Conservation (phyloP, 768 basidiomycete genomes). For the Tubosaeta sp. region DNA sequence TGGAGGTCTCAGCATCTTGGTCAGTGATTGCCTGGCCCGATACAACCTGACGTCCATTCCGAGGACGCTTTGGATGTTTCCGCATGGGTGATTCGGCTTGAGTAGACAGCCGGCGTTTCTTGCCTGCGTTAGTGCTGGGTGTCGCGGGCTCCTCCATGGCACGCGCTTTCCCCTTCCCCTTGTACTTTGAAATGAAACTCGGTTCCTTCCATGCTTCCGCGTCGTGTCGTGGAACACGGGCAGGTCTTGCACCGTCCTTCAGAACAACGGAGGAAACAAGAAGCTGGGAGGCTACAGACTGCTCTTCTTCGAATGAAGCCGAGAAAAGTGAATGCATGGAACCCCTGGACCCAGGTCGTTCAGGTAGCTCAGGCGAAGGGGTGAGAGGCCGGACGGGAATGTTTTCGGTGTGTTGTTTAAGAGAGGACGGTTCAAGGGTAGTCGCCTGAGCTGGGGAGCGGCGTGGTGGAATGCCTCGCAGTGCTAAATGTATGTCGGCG, state of each 20-base stretch:
- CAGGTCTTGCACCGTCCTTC: background rate
- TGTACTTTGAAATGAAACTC: constrained; percentile 26
- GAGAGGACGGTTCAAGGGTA: background rate
- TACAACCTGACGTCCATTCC: background rate
- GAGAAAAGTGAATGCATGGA: constrained; percentile 29
- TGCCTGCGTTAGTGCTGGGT: background rate
- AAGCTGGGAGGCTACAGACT: background rate
- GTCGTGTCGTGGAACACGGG: constrained; percentile 18
- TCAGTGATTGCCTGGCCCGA: background rate
- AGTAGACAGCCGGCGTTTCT: constrained; percentile 15
- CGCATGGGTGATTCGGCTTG: constrained; percentile 4
- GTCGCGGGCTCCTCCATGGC: constrained; percentile 4
- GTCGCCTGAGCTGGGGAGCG: background rate
- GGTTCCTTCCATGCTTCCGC: constrained; percentile 29
- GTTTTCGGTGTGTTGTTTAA: background rate
- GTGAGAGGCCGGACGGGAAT: background rate
- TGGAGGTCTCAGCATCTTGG: background rate
- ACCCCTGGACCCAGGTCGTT: constrained; percentile 1
- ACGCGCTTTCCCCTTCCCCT: constrained; percentile 17
- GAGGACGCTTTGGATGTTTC: constrained; percentile 15
- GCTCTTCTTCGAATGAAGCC: constrained; percentile 1
- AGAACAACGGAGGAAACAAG: background rate
- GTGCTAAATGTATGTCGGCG: background rate
- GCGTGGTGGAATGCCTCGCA: background rate
- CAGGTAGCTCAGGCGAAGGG: background rate